Conservation (phyloP, 2,329 filamentous ascomycete genomes). For the Cercospora brassicicola region DNA sequence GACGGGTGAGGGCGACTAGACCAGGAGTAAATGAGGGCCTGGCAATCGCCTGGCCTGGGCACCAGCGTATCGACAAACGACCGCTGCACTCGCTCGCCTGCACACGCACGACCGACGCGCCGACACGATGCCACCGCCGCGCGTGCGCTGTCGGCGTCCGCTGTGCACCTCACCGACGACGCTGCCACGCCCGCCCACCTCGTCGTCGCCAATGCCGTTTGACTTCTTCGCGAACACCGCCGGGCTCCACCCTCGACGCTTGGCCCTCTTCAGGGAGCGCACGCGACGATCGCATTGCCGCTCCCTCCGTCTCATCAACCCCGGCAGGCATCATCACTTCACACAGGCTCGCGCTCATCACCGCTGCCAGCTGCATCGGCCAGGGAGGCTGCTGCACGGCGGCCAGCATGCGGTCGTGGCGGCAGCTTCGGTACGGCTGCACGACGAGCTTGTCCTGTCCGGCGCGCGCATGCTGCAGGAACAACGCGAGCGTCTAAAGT, state of each 20-base stretch:
- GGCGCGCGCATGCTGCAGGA: not conserved
- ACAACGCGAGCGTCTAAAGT: not conserved
- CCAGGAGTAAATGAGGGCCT: not conserved
- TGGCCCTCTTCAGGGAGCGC: not conserved
- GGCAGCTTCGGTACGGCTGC: not conserved
- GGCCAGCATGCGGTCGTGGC: not conserved
- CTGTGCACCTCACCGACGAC: not conserved
- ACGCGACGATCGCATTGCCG: not conserved
- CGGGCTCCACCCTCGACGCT: not conserved
- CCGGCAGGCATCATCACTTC: not conserved
- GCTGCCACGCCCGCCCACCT: not conserved
- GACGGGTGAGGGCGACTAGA: not conserved
- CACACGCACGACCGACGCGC: not conserved
- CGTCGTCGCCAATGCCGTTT: not conserved
- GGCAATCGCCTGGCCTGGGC: not conserved
- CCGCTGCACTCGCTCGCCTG: not conserved
- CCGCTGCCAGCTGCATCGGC: not conserved
- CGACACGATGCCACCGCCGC: not conserved
- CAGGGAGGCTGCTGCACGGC: not conserved
- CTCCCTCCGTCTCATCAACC: not conserved
- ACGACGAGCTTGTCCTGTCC: not conserved
- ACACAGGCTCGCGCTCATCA: not conserved
- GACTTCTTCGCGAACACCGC: not conserved
- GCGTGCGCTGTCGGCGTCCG: not conserved
- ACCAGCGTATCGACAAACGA: not conserved